A percentile compares a stretch with the other conserved stretches of the same genome.
These are phyloP conservation scores for Ephemerocybe angulata DNA, from an alignment of 768 basidiomycete genomes.

Conservation along the genomic window DNA sequence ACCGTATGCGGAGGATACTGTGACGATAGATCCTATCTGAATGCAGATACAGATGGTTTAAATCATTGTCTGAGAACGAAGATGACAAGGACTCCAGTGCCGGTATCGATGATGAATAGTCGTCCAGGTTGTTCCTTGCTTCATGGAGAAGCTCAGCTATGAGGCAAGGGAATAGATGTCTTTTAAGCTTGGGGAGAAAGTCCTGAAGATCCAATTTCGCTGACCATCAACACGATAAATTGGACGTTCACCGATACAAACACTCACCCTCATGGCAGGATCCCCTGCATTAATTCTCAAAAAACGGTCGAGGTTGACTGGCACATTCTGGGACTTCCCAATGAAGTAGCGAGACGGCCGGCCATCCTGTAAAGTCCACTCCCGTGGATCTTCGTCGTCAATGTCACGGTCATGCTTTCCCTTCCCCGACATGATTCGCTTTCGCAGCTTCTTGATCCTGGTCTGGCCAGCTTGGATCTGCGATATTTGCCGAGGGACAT, in stretches of 20 bases:
- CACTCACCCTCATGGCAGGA: background rate
- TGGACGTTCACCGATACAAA: background rate
- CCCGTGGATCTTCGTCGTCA: too few species aligned
- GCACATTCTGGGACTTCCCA: background rate
- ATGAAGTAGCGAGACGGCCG: background rate
- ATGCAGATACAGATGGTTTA: background rate
- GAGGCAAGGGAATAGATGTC: conserved; percentile 30
- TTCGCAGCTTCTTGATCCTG: background rate
- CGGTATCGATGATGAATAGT: background rate
- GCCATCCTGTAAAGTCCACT: background rate
- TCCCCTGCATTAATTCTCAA: background rate
- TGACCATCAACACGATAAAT: background rate
- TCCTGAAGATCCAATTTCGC: conserved; percentile 14
- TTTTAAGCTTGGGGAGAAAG: conserved; percentile 30
- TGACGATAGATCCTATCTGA: conserved; percentile 10
- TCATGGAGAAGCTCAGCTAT: background rate
- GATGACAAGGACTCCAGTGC: background rate
- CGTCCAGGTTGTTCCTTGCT: background rate
- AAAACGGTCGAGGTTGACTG: background rate
- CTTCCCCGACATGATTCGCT: too few species aligned
- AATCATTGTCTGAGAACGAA: background rate
- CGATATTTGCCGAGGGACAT: background rate
- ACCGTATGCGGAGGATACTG: conserved; percentile 11
- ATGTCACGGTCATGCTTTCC: too few species aligned
- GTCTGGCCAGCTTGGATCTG: background rate